Evolutionary conservation across 2,329 filamentous ascomycete species (phyloP), one percentile per base, ranked within the genome.

Genomic region (Fulvia fulva): DNA sequence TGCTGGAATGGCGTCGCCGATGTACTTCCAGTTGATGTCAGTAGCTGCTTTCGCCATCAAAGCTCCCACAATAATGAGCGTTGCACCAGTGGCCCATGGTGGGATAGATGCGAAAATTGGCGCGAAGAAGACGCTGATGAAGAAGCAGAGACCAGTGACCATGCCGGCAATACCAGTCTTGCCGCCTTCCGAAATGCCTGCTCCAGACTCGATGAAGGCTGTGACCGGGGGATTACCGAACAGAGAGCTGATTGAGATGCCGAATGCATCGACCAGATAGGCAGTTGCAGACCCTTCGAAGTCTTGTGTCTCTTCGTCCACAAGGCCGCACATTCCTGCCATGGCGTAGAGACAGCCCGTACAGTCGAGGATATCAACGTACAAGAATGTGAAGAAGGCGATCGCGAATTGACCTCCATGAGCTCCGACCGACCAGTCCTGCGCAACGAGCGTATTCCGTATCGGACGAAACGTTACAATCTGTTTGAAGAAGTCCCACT

Each of bases 51-150:
- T 83, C 57, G 87, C 85, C 91, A 95, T 95, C 81, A 95, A 87
- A 21, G 87, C 86, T n/a, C 91, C 91, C 55, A 96, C 90, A 41
- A 96, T 85, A 65, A 96, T 82, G 25, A 95, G 81, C n/a, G 91
- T 91, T 71, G 88, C 91, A 50, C 91, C 91, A 0, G 91, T 96
- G 2, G 91, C 91, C 89, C 90, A 95, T 0, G 90, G 87, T 4
- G 91, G 91, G 58, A 95, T 94, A 0, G 89, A 92, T 9, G 91
- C 90, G 70, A 95, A 95, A 57, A 95, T 93, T 0, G 91, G 91
- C 0, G 91, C 90, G 71, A 95, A 95, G 80, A 95, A 95, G 61
- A 95, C 83, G 57, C 89, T 85, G 70, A 95, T 84, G 77, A 96
- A 88, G 79, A 96, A 96, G 76, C 88, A 91, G 51, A 95, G 57